Evolutionary conservation across 441 rosid genomes (phyloP).

Genomic region (Theobroma grandiflorum): DNA sequence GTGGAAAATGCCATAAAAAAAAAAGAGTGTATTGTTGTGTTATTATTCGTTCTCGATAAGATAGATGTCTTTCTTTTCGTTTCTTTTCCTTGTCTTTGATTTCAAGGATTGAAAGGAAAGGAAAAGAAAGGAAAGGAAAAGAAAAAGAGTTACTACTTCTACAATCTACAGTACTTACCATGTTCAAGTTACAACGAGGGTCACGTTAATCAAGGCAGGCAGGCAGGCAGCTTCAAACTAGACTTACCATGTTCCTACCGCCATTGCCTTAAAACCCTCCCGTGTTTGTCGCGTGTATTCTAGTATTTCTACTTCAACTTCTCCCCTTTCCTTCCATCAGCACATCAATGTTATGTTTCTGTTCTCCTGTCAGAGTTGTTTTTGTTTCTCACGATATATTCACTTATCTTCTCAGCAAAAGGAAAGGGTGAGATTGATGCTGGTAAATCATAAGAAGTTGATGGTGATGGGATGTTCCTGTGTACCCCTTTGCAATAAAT

Average conservation of each 20-base stretch:
- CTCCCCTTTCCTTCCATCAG: neutral
- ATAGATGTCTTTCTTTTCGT: conserved; percentile 28
- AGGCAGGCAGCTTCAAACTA: neutral
- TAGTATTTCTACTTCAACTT: conserved; percentile 10
- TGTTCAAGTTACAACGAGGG: conserved; percentile 31
- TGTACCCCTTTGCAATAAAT: too few relatives aligned
- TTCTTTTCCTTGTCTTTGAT: conserved; percentile 14
- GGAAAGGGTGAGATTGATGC: neutral
- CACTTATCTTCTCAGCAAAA: neutral
- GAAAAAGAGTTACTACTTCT: neutral
- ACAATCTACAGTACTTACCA: neutral
- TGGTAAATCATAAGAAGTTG: neutral
- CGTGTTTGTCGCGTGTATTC: conserved; percentile 55
- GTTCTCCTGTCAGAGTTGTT: neutral
- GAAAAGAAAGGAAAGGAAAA: neutral
- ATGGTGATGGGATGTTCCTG: too few relatives aligned
- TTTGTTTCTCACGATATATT: neutral
- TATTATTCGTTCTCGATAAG: conserved; percentile 19
- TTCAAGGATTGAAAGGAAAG: neutral
- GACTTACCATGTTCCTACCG: neutral
- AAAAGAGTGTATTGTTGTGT: neutral
- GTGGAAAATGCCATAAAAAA: neutral
- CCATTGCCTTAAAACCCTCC: conserved; percentile 34
- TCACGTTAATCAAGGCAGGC: conserved; percentile 42
- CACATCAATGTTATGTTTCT: neutral